Evolutionary conservation across 371 early-diverging fungal species (phyloP).

Genomic region (Caulochytrium protostelioides): DNA sequence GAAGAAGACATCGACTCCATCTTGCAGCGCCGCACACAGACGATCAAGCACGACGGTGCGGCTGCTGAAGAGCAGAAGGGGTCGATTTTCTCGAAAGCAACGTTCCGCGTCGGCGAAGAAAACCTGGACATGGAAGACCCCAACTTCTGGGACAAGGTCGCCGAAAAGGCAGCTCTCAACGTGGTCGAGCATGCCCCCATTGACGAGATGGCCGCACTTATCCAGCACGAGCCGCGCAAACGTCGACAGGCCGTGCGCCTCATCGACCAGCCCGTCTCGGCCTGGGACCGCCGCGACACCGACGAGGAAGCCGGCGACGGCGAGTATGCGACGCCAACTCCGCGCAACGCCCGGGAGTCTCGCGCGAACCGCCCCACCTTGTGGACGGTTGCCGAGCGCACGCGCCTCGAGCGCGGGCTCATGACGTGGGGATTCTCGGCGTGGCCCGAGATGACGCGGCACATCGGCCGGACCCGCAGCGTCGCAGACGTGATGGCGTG

Average conservation of each 20-base stretch:
- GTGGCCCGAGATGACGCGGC: constrained; percentile 44
- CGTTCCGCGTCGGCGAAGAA: constrained; percentile 49
- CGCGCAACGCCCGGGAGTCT: constrained; percentile 14
- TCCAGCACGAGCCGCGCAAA: constrained; percentile 42
- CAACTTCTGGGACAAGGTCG: constrained; percentile 93
- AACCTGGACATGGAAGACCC: constrained; percentile 83
- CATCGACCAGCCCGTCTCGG: constrained; percentile 20
- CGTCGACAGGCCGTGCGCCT: constrained; percentile 22
- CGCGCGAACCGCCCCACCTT: too few species aligned
- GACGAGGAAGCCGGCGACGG: constrained; percentile 27
- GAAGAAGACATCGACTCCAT: constrained; percentile 95
- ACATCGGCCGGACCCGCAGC: constrained; percentile 33
- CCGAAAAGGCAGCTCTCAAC: constrained; percentile 52
- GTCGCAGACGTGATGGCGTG: constrained; percentile 35
- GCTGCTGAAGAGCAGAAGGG: constrained; percentile 36
- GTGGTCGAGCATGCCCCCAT: constrained; percentile 27
- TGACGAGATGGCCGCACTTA: constrained; percentile 30
- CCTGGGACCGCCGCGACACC: constrained; percentile 20
- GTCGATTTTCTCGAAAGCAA: constrained; percentile 82
- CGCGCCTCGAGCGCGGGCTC: constrained; percentile 51
- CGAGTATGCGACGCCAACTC: constrained; percentile 11
- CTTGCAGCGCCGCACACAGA: constrained; percentile 67
- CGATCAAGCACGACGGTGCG: constrained; percentile 54
- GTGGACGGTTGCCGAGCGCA: constrained; percentile 58
- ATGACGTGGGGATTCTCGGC: constrained; percentile 60